Percentiles rank a stretch among this genome's conserved stretches.
Conservation (phyloP, 257 asterid genomes). For the Leptodermis oblonga region DNA sequence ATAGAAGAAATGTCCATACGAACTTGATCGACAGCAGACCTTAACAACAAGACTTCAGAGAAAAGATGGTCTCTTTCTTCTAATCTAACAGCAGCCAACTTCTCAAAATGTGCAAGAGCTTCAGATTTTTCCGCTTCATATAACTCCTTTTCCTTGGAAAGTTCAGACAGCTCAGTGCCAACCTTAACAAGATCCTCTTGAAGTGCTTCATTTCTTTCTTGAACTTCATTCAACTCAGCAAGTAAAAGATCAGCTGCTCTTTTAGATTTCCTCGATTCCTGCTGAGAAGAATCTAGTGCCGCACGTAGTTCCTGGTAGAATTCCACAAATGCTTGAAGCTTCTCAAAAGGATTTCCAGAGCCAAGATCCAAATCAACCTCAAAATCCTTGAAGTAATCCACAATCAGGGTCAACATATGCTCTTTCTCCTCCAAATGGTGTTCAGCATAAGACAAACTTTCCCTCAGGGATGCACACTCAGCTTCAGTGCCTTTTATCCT, state of each 20-base stretch:
- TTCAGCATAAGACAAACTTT: constrained; percentile 54
- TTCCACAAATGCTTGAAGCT: constrained; percentile 47
- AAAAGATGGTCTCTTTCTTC: constrained; percentile 65
- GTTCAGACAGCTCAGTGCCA: constrained; percentile 48
- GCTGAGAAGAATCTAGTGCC: constrained; percentile 46
- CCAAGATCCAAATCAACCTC: constrained; percentile 32
- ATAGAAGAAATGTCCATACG: constrained; percentile 49
- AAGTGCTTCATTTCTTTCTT: constrained; percentile 85
- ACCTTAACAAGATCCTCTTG: constrained; percentile 79
- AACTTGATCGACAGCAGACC: constrained; percentile 49
- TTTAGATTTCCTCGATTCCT: constrained; percentile 77
- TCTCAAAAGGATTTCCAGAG: constrained; percentile 51
- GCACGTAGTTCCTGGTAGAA: constrained; percentile 43
- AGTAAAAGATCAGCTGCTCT: constrained; percentile 88
- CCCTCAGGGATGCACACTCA: constrained; percentile 54
- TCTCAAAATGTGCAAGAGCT: constrained; percentile 61
- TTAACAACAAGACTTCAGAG: constrained; percentile 54
- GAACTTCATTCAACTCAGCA: constrained; percentile 96
- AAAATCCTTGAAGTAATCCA: constrained; percentile 45
- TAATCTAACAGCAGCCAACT: constrained; percentile 45
- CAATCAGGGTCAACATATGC: constrained; percentile 46
- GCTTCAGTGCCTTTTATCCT: constrained; percentile 57
- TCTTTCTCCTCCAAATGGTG: constrained; percentile 53
- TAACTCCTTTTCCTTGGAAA: constrained; percentile 58
- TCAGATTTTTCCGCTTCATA: constrained; percentile 61